Base-by-base conservation (phyloP, 768 basidiomycete genomes). In the Russula virescens region DNA sequence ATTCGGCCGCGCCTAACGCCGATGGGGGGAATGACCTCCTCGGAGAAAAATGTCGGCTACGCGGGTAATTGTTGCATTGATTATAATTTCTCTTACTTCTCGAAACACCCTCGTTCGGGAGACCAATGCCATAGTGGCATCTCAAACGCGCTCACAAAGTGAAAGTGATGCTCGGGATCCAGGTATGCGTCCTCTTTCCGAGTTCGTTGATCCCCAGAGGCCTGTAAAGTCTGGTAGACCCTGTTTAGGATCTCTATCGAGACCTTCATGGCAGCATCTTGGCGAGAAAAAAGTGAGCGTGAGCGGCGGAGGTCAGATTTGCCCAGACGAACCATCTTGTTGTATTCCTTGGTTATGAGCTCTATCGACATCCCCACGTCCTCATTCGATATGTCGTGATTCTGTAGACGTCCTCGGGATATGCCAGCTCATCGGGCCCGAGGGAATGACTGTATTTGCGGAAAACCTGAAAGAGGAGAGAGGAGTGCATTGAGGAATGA, bases 101-200 rank as follows among this genome's bases (percentile, higher is more conserved):
- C 92, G 69, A 98, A 98, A 1, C 89, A 87, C 50, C 88, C 88
- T 61, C 89, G 78, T 69, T 95, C 91, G 34, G 80, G 76, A 16
- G 94, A 93, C 86, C 92, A 99, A 69, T 88, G 82, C 87, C 94
- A 94, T 14, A 86, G 76, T 1, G 97, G 97, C 94, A 98, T 98
- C 56, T 96, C 94, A 69, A 94, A 96, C 11, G 96, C 88, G 72
- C 96, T 85, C 34, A 98, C 78, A 66, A 98, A 78, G 69, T 85
- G 84, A 28, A 98, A 75, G 71, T 97, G 89, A 46, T 80, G 85
- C 35, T 92, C 87, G 7, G 89, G 86, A 67, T 94, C 91, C 28
- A 94, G 78, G 9, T 81, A 72, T 47, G 89, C 87, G 45, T 82
- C 82, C 66, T 85, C 83, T 43, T 75, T 70, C 42, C 73, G 74